Base-by-base conservation (phyloP, 768 basidiomycete species). In the Postia placenta region DNA sequence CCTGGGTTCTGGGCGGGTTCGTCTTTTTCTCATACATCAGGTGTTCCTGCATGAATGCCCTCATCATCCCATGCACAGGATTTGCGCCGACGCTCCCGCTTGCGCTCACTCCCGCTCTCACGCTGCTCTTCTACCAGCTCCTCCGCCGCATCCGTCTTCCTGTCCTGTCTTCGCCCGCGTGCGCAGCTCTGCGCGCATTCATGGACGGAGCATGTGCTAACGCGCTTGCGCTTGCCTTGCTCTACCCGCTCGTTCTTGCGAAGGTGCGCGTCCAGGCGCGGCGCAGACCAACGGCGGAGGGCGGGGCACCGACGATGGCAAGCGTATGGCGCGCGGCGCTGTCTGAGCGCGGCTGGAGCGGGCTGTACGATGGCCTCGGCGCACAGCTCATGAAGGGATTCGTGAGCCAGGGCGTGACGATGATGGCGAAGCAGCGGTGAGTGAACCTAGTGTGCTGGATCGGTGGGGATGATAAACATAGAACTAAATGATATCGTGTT, bases 201-300 rank as follows among this genome's bases (percentile, higher is more conserved):
- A 52, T 82, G 37, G 75, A 75, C n/a, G 80, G 69, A 1, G 80
- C 80, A 0, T 63, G 77, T 20, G 74, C 80, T 0, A 79, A 76
- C 53, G 69, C 77, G 0, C 61, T 79, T 35, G 78, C 78, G 0
- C 66, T 72, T 5, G 58, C 68, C 0, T 47, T 79, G 1, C 63
- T 80, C 6, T 82, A 83, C 56, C 81, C 81, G 0, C 66, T 82
- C 24, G 78, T 82, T 17, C 70, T 83, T 15, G 76, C 79, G 15
- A 83, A 83, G 64, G 79, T 75, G 17, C 72, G 76, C 4, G 66
- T 75, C 4, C 78, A 76, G 50, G 67, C 57, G 9, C 47, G 58
- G 23, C 48, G 72, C 69, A 47, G 74, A 74, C 65, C 74, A 43
- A 1, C 15, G 19, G 19, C 23, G 17, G 19, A 35, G 35, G 12